Base-by-base conservation (phyloP, 2,329 filamentous ascomycete species). In the Paecilomyces sp. region DNA sequence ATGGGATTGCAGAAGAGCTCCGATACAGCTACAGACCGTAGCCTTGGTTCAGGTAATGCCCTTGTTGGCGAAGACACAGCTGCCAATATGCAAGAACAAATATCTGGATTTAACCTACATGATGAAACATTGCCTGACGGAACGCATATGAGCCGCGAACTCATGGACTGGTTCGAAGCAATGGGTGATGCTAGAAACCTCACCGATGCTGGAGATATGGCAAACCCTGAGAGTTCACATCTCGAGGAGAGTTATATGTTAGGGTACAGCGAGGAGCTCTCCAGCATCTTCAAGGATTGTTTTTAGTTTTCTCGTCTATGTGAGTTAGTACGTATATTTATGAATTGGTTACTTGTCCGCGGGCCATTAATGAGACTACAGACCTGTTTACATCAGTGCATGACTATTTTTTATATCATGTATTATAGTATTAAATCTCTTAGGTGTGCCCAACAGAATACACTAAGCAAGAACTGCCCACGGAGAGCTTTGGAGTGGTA, bases 121-220 rank as follows among this genome's bases (percentile, higher is more conserved):
- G 78, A 78, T 47, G 79, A 76, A 25, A 81, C 76, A 63, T 81
- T 82, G 4, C 65, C 75, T 33, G 81, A 86, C 60, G 80, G 80
- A 3, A 82, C 83, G 70, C 83, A 85, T 47, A 84, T 80, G 74
- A 80, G 76, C 24, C 75, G 82, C 59, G 85, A 87, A 66, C 67
- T 88, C 56, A 85, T 83, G 57, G 83, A 79, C 60, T 74, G 86
- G 66, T 88, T 88, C 60, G 85, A 88, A 67, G 82, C 84, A 11
- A 84, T 84, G 2, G 85, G 84, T 0, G 82, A 79, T 0, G 79
- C 22, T 22, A 22, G 74, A n/a, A 73, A 75, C 41, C 72, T 76
- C 61, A 70, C 77, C n/a, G 68, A 72, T 63, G 68, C 70, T 1
- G 66, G 71, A 11, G 73, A 71, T 3, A 58, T 69, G 8, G 61